Evolutionary conservation across 768 basidiomycete genomes (phyloP), one percentile per base, ranked within the genome.

Genomic region (Suillus decipiens): DNA sequence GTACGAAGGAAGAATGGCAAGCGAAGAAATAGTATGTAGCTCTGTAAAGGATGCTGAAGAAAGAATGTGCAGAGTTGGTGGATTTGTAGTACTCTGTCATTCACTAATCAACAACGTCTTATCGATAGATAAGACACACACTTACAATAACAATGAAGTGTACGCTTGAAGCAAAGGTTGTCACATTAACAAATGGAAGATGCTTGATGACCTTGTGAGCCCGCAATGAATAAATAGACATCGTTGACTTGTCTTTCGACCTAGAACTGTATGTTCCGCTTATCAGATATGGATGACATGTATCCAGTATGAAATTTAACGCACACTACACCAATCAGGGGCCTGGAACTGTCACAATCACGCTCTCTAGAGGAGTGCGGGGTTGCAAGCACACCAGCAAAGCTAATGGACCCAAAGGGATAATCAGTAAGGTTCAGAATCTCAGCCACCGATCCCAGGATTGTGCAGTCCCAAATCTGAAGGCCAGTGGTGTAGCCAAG

Each of bases 391-490:
- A 85, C 73, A 36, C 72, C 77, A 42, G 81, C 83, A 63, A 77
- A 77, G 45, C 72, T 68, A 58, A 76, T 64, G 43, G 67, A 64
- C 9, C 76, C 76, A 79, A 75, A 80, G 12, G 71, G 68, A 34
- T 73, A 45, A 61, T 69, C 76, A 10, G 76, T 67, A 39, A 89
- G 62, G 63, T 88, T 85, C 62, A 90, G 71, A 3, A 88, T 64
- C 67, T 89, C 88, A 2, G 74, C 71, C 7, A 86, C 78, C 1
- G 80, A 67, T 61, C 75, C 82, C 10, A 89, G 71, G 63, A 83
- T 78, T 14, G 82, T 78, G 67, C 84, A 84, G 66, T 89, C 86
- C 87, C 87, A 89, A 22, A 88, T 77, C 69, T 88, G 84, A 45
- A 89, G 68, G 6, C 84, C 82, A 15, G 76, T 73, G 37, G 70